Conservation (phyloP, 2,329 filamentous ascomycete genomes). For the Epichloe bromicola region DNA sequence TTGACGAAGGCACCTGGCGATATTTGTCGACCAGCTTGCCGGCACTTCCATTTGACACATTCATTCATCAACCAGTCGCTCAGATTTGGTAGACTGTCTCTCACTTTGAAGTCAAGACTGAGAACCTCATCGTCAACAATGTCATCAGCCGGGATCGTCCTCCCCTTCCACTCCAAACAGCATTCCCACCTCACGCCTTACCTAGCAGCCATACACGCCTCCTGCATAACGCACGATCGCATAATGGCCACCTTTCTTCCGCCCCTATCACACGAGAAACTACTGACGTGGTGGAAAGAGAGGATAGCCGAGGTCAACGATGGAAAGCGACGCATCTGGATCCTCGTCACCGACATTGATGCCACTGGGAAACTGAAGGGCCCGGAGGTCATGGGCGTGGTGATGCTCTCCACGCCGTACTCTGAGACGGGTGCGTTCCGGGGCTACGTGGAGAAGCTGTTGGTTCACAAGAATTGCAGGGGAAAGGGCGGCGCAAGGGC, state of each 20-base stretch:
- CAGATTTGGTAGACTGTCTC: too few relatives aligned
- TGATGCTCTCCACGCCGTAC: conserved; percentile 37
- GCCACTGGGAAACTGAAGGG: conserved; percentile 24
- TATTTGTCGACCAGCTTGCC: neutral
- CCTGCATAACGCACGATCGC: conserved; percentile 44
- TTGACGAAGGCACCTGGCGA: neutral
- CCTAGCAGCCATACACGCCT: conserved; percentile 43
- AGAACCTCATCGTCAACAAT: conserved; percentile 9
- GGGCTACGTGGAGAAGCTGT: conserved; percentile 42
- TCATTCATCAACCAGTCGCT: too few relatives aligned
- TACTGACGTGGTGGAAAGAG: conserved; percentile 44
- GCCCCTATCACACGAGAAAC: conserved; percentile 42
- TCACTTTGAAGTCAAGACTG: too few relatives aligned
- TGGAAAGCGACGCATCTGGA: conserved; percentile 36
- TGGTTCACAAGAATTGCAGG: conserved; percentile 39
- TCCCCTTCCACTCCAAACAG: conserved; percentile 29
- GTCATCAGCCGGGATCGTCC: conserved; percentile 21
- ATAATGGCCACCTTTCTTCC: conserved; percentile 46
- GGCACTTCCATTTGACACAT: too few relatives aligned
- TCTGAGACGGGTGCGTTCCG: conserved; percentile 44
- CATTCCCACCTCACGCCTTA: conserved; percentile 42
- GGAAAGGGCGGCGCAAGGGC: conserved; percentile 36
- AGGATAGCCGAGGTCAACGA: conserved; percentile 33
- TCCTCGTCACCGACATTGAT: conserved; percentile 31
- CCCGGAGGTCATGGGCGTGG: conserved; percentile 39